phyloP scores from a whole-genome alignment of 768 basidiomycete species.

The Boletus eberwhitei region DNA sequence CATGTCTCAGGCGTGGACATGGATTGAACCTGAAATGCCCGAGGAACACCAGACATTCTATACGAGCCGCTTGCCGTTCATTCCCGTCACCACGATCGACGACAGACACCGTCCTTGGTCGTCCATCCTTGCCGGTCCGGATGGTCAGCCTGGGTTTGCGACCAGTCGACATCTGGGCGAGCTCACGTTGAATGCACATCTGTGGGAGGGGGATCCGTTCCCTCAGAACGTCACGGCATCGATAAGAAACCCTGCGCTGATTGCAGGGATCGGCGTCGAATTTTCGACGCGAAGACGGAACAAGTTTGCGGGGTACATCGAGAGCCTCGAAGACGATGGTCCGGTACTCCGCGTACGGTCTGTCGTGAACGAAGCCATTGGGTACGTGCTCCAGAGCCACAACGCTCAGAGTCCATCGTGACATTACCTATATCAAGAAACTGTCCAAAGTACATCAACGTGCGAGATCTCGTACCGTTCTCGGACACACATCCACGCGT shows the following conservation, averaged over 20 bases:
- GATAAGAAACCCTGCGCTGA: slow-evolving; percentile 26
- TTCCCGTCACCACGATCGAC: slow-evolving; percentile 57
- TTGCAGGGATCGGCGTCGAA: slow-evolving; percentile 63
- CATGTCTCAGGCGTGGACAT: slow-evolving; percentile 36
- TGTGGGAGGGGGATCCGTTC: slow-evolving; percentile 60
- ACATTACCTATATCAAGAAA: slow-evolving; percentile 38
- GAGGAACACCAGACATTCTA: slow-evolving; percentile 51
- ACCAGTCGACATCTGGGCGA: slow-evolving; percentile 35
- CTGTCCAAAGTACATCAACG: slow-evolving; percentile 68
- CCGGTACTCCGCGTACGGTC: slow-evolving; percentile 35
- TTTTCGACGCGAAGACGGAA: slow-evolving; percentile 56
- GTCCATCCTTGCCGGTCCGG: slow-evolving; percentile 46
- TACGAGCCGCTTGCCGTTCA: slow-evolving; percentile 46
- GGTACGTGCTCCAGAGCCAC: slow-evolving; percentile 37
- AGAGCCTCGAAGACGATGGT: slow-evolving; percentile 30
- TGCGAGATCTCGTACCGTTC: slow-evolving; percentile 48
- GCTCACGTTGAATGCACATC: slow-evolving; percentile 36
- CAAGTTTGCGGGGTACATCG: slow-evolving; percentile 57
- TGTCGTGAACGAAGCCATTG: slow-evolving; percentile 53
- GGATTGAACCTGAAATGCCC: slow-evolving; percentile 46
- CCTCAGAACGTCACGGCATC: slow-evolving; percentile 30
- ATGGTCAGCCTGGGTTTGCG: slow-evolving; percentile 46
- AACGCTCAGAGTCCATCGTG: background rate
- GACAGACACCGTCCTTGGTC: slow-evolving; percentile 52
- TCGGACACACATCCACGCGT: slow-evolving; percentile 39